Base-by-base conservation (phyloP, 2,329 filamentous ascomycete genomes). In the Talaromyces sp. region DNA sequence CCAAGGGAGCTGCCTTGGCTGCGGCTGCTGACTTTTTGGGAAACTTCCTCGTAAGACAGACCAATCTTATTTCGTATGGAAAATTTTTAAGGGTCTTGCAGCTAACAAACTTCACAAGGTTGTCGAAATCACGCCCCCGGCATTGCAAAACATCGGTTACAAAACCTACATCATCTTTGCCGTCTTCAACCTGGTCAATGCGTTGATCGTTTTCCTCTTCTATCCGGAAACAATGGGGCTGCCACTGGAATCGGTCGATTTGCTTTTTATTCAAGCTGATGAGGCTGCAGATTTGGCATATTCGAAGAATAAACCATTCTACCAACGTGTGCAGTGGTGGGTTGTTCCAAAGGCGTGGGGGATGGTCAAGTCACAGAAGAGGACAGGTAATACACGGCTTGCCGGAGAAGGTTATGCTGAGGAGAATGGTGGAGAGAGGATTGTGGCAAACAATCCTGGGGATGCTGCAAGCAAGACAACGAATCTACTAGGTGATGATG, bases 91-190 rank as follows among this genome's bases (percentile, higher is more conserved):
- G 1, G 21, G 3, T 24, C 10, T 1, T 24, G 19, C 21, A 6
- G 21, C 43, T 46, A 24, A 46, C 11, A 24, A 24, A 46, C 9
- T 24, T 7, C n/a, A 24, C 49, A 24, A 56, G 55, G 64, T 87
- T 27, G 85, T 87, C 58, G 86, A 86, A 81, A 82, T 87, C 63
- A 86, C 84, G 0, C 85, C 85, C 0, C 75, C 86, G 2, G 78
- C 83, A 1, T 84, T 87, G 63, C 74, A 80, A 60, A 82, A 75
- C 60, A 88, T 88, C 63, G 71, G 74, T 17, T 82, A 84, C 73
- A 77, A 84, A 66, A 87, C 85, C 0, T 88, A 88, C 71, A 82
- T 84, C 67, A 83, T 89, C 65, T 89, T 89, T 67, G 86, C 86
- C 11, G 80, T 86, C 52, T 86, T 88, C 74, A 88, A 88, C 50